These are phyloP conservation scores for Ganoderma sinense DNA, from an alignment of 1,284 basidiomycete genomes.

Conservation along the genomic window DNA sequence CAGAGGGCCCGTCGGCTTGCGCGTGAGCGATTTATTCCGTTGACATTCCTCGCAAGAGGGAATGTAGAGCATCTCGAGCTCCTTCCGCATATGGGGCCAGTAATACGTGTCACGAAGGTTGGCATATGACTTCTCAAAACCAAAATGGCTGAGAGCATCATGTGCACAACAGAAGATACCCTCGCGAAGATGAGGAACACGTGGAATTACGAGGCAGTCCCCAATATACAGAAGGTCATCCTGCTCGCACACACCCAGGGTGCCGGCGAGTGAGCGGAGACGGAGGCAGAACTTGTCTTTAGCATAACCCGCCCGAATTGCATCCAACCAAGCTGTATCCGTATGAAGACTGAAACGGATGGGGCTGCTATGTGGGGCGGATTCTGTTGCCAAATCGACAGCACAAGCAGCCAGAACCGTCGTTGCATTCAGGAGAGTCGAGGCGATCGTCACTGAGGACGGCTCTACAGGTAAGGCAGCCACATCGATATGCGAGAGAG, in stretches of 20 bases:
- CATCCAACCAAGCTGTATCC: neutral
- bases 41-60: constrained; percentile 31
- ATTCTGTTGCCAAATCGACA: no score
- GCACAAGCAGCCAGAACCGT: no score
- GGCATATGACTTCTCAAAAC: constrained; percentile 44
- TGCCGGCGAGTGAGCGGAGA: neutral
- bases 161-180: constrained; percentile 38
- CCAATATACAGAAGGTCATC: constrained; percentile 42
- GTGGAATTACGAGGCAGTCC: constrained; percentile 35
- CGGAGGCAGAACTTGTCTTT: neutral
- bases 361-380: no score
- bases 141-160: constrained; percentile 46
- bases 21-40: constrained; percentile 30
- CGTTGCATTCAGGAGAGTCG: no score
- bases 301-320: neutral
- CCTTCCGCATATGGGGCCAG: constrained; percentile 48
- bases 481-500: neutral
- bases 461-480: no score
- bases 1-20: constrained; percentile 22
- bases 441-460: no score
- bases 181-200: constrained; percentile 24
- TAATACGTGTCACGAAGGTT: constrained; percentile 41
- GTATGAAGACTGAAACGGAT: no score
- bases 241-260: constrained; percentile 12
- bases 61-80: constrained; percentile 38